Evolutionary conservation across 495 filamentous ascomycete species (phyloP), one percentile per base, ranked within the genome.

Genomic region (Trichoderma parareesei): DNA sequence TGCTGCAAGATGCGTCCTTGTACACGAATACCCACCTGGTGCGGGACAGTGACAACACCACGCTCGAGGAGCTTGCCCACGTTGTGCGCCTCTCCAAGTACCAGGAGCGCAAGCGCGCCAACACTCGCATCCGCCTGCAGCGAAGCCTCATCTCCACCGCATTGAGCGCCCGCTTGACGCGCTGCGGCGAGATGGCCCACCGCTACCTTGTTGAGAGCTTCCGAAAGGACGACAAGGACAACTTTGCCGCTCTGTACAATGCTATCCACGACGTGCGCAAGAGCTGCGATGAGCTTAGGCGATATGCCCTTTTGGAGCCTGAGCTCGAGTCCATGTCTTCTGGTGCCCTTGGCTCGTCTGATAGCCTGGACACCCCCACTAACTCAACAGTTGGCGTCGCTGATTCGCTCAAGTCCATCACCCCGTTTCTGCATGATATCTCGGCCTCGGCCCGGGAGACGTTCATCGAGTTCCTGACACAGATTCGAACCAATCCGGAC

Each of bases 241-340:
- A 82, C 68, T 98, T 98, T 77, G 89, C 88, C 63, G 84, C 84
- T 70, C 79, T 97, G 59, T 96, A 93, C 74, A 90, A 93, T 79
- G 88, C 91, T 61, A 81, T 96, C 66, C 87, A 92, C 77, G 91
- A 96, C 76, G 88, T 97, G 61, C 85, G 89, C 75, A 90, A 90
- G 70, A 91, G 90, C 37, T 96, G 91, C 79, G 87, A 89, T 70
- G 83, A 85, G 65, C 87, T 83, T 38, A 80, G 85, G 64, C 80
- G 84, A 41, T 88, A 86, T 79, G 87, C 87, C 48, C 74, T 89
- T 41, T 70, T 90, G 76, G 88, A 89, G 67, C 85, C 84, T 9
- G 87, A 90, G 72, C 80, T 88, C 76, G 84, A 89, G 33, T 69
- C 76, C 43, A 65, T 76, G 73, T 74, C 78, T 67, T 70, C 74